Evolutionary conservation across 23 red algal species (phyloP).

Genomic region (Gracilaria gracilis): DNA sequence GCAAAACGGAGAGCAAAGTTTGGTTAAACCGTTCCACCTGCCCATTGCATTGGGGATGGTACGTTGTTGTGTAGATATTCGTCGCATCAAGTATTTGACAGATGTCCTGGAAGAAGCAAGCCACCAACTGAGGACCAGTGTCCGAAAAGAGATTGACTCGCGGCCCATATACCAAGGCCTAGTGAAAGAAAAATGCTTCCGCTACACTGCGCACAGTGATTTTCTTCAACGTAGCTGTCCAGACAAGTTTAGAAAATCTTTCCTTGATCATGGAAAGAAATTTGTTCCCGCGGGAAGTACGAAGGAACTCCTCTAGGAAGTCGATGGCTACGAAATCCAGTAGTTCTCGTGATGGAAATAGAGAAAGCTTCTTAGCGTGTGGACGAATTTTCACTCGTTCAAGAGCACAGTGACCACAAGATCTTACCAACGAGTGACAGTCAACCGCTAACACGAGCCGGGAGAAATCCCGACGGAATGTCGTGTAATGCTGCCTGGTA

Average conservation of each 20-base stretch:
- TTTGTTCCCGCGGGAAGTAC: too few relatives aligned
- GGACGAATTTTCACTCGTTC: background rate
- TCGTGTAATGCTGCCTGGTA: background rate
- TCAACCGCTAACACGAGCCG: background rate
- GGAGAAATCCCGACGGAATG: slow-evolving; percentile 8
- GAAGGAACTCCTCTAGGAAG: too few relatives aligned
- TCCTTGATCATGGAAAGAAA: slow-evolving; percentile 45
- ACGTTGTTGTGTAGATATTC: slow-evolving; percentile 32
- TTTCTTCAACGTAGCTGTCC: slow-evolving; percentile 8
- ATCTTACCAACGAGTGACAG: slow-evolving; percentile 9
- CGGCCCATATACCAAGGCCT: slow-evolving; percentile 1
- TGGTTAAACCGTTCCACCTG: slow-evolving; percentile 58
- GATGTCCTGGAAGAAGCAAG: slow-evolving; percentile 47
- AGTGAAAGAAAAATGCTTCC: slow-evolving; percentile 7
- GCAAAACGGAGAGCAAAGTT: background rate
- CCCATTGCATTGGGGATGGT: slow-evolving; percentile 42
- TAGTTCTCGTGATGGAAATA: too few relatives aligned
- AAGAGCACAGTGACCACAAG: background rate
- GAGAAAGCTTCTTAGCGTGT: background rate
- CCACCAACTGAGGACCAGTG: slow-evolving; percentile 22
- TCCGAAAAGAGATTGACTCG: slow-evolving; percentile 30
- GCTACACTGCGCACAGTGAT: background rate
- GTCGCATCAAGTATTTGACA: slow-evolving; percentile 14
- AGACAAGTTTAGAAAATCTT: slow-evolving; percentile 49
- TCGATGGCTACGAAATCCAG: too few relatives aligned